Evolutionary conservation across 306 rosid species (phyloP), one percentile per base, ranked within the genome.

Genomic region (Pterocarpus santalinus): DNA sequence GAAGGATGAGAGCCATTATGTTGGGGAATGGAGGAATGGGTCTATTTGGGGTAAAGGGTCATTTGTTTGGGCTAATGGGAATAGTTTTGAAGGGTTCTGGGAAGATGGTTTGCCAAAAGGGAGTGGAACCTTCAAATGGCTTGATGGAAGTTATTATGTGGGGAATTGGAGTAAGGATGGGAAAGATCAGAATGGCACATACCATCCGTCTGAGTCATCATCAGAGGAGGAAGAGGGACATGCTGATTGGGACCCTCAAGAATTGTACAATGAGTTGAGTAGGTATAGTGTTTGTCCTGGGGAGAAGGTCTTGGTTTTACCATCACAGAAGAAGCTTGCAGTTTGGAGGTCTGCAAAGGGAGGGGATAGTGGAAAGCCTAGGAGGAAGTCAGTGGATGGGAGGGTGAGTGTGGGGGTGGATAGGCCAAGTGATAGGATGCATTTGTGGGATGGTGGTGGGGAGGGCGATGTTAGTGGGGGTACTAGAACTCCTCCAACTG

Each of bases 1-100:
- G 98, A 89, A 70, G 56, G 89, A 90, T 76, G 97, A 88, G 69
- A 89, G 90, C 12, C 72, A 87, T 43, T 92, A 91, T 70, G 49
- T 77, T 0, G 98, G 98, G n/a, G 98, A 91, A 69, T 95, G 98
- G 98, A 90, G 63, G 72, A 91, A 92, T 75, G 98, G 98, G 17
- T 80, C 33, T 83, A 85, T 89, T 38, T 86, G 84, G 78, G 97
- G 98, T 35, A 89, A 90, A 78, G 98, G 98, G 55, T 0, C 70
- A 14, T 91, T 95, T 67, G 74, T 76, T 76, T 95, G 95, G 94
- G 73, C 52, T 16, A 85, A 91, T 83, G 98, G 97, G 73, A 92
- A 88, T 30, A 64, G 73, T 2, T 95, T 86, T 77, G 98, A 91
- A 12, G 98, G 98, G 16, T 56, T 32, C 60, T 95, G 97, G 98